phyloP scores from a whole-genome alignment of 1,139 yeast species.

The Saccharomyces pastorianus region DNA sequence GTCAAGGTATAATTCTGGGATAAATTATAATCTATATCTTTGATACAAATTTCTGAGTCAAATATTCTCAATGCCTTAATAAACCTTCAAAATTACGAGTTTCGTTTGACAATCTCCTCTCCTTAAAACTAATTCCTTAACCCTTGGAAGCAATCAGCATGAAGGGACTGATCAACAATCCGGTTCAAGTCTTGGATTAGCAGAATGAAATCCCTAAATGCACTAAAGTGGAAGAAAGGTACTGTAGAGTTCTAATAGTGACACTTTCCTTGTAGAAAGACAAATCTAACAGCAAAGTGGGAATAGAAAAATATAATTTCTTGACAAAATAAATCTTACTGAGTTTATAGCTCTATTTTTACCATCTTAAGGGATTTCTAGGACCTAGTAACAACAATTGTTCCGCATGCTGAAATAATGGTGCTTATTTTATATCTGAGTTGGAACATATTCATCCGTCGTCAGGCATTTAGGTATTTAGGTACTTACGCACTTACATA shows the following conservation, averaged over 20 bases:
- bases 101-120: not conserved
- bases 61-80: too few species aligned
- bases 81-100: too few species aligned
- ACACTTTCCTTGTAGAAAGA: not conserved
- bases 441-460: not conserved
- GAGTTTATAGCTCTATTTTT: not conserved
- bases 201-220: not conserved
- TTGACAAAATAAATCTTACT: not conserved
- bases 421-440: not conserved
- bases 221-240: not conserved
- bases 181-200: not conserved
- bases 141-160: not conserved
- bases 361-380: not conserved
- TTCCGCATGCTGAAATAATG: not conserved
- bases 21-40: too few species aligned
- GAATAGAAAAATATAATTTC: not conserved
- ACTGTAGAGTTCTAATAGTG: not conserved
- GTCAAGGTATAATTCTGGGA: too few species aligned
- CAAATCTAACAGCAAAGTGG: too few species aligned
- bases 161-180: not conserved
- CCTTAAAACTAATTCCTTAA: not conserved
- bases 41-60: conserved; percentile 35
- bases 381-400: not conserved
- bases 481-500: not conserved
- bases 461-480: not conserved